Evolutionary conservation across 495 filamentous ascomycete genomes (phyloP).

Genomic region (Penicillium mononematosum): DNA sequence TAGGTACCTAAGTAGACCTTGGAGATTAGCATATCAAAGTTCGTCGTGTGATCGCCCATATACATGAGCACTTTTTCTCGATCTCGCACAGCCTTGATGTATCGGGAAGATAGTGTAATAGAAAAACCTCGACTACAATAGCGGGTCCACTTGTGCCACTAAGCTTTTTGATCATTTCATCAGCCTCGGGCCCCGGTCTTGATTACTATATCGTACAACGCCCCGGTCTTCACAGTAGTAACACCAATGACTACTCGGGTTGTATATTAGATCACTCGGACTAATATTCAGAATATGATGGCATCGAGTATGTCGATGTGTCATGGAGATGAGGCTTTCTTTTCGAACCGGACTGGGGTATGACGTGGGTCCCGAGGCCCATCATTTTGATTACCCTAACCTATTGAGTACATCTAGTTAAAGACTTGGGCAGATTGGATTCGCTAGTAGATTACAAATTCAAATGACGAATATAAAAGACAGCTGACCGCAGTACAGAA

Average conservation of each 20-base stretch:
- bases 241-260: too few species aligned
- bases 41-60: neutral
- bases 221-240: neutral
- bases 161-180: constrained; percentile 9
- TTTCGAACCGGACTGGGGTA: neutral
- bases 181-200: neutral
- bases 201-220: constrained; percentile 2
- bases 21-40: neutral
- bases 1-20: neutral
- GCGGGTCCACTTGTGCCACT: neutral
- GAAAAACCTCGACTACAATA: neutral
- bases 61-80: neutral
- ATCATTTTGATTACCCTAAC: too few species aligned
- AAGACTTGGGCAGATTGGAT: neutral
- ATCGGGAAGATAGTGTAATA: constrained; percentile 12
- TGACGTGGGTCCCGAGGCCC: too few species aligned
- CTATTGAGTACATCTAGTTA: too few species aligned
- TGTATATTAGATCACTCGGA: neutral
- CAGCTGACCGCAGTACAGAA: neutral
- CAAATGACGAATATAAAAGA: neutral
- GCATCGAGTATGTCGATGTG: neutral
- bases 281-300: neutral
- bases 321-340: neutral
- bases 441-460: neutral
- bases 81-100: neutral